Evolutionary conservation across 164 flowering plant genomes (phyloP).

Genomic region (Chimonanthus salicifolius): DNA sequence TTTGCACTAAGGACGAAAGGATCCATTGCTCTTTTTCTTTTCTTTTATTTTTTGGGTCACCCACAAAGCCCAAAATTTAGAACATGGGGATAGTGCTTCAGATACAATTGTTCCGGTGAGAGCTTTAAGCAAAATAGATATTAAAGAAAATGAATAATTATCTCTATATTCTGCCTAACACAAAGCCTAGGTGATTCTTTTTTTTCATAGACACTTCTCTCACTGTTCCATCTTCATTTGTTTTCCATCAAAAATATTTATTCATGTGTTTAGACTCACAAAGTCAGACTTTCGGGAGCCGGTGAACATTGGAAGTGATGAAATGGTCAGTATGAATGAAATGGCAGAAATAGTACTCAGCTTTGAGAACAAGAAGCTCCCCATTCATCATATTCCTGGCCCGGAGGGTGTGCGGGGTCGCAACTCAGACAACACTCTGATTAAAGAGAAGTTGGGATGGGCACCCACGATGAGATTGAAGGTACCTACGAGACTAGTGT

Average conservation of each 20-base stretch:
- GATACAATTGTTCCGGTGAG: no score
- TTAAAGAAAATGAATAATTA: not conserved
- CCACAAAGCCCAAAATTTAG: not conserved
- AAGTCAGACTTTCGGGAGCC: slow-evolving; percentile 97
- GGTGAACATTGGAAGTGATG: slow-evolving; percentile 96
- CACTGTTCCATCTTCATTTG: not conserved
- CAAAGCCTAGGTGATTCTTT: not conserved
- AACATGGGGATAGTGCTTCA: not conserved
- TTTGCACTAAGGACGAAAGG: no score
- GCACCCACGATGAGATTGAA: slow-evolving; percentile 91
- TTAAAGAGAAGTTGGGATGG: slow-evolving; percentile 97
- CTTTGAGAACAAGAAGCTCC: slow-evolving; percentile 78
- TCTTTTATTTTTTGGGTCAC: no score
- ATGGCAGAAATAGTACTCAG: slow-evolving; percentile 97
- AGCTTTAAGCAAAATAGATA: not conserved
- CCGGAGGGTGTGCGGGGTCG: slow-evolving; percentile 98
- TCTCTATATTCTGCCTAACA: not conserved
- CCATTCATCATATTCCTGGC: slow-evolving; percentile 95
- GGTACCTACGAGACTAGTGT: slow-evolving; percentile 33
- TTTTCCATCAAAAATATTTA: not conserved
- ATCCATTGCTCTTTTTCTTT: no score
- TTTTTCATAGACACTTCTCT: no score
- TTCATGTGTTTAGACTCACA: slow-evolving; percentile 48
- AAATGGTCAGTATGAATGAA: slow-evolving; percentile 99
- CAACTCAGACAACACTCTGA: slow-evolving; percentile 92